Base-by-base conservation (phyloP, 176 grass and related monocot species). In the Ananas comosus region DNA sequence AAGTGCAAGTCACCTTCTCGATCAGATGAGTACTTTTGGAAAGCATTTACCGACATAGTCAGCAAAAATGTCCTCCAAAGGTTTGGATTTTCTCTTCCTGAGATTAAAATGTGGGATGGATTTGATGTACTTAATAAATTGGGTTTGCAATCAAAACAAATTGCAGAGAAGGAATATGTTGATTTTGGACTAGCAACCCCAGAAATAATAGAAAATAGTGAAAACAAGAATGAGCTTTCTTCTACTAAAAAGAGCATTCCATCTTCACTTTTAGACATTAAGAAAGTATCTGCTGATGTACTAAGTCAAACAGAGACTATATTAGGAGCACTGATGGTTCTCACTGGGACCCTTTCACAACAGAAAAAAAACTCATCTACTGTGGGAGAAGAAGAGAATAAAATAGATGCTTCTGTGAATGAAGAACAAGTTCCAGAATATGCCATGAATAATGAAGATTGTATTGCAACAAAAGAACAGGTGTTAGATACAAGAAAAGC, bases 221-320 rank as follows among this genome's bases (percentile, higher is more conserved):
- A 51, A 51, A 72, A 48, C 54, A 29, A 85, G 77, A 77, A 61
- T 74, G 48, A 53, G 65, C 9, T 61, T 76, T 49, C 48, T 28
- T 64, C 74, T 50, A 66, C 61, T 49, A 75, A 77, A 76, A 68
- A 82, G 50, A 74, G 51, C 12, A 56, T 19, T 3, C 69, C 67
- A 7, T 24, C 63, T 81, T 80, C 83, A 50, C 79, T 96, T 96
- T 80, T 81, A 6, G 88, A 96, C 51, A 85, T 96, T 71, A 89
- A 70, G 67, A 91, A 85, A 78, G 81, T 91, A 51, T 96, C 92
- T 49, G 70, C 81, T 24, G 86, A 92, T 69, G 83, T 96, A 50
- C 67, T 96, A 42, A 85, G 83, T 73, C 88, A 96, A 82, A 96
- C 92, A 50, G 92, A 96, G 65, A 89, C 85, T 61, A 78, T 96